Evolutionary conservation across 129 eudicot genomes (phyloP), one percentile per base, ranked within the genome.

Genomic region (Calendula officinalis): DNA sequence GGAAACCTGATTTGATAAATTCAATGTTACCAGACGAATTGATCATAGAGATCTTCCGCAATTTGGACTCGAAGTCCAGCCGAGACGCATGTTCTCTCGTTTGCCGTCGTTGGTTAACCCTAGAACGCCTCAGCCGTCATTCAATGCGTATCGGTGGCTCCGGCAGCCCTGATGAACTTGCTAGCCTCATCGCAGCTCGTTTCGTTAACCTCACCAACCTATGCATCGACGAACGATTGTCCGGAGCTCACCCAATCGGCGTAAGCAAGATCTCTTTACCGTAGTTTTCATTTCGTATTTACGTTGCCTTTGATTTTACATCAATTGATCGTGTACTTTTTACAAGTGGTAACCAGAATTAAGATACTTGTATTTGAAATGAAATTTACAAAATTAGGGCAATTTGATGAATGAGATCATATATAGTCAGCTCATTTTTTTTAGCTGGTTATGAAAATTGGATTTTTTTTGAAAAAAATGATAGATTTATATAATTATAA

Each of bases 1-100:
- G 40, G 60, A 38, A 9, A 8, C 60, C 11, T 10, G 60, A 55
- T 55, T 32, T 9, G 40, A 55, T 55, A 10, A 55, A 55, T 55
- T 55, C 39, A 32, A 55, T 30, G 39, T 55, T 55, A 55, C 60
- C 60, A 33, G 60, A 55, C 8, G 60, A 55, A 30, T 30, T 55
- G 15, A 55, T 55, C 13, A 55, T 55, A 12, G 40, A 55, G 15
- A 55, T 55, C 39, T 55, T 55, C 13, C 39, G 40, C 33, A 55
- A 55, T 2, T 33, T 55, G 16, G 60, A 55, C 15, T 55, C 60
- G 4, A 55, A 55, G 33, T 55, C 60, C 39, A 33, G 40, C 16
- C 13, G 60, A 30, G 60, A 55, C 9, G 60, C 60, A 11, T 33
- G 5, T 55, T 55, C 60, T 8, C 60, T 55, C 4, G 60, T 55